A percentile compares a stretch with the other conserved stretches of the same genome.
Evolutionary conservation across 164 flowering plant species (phyloP).

Genomic region (Protea cynaroides): DNA sequence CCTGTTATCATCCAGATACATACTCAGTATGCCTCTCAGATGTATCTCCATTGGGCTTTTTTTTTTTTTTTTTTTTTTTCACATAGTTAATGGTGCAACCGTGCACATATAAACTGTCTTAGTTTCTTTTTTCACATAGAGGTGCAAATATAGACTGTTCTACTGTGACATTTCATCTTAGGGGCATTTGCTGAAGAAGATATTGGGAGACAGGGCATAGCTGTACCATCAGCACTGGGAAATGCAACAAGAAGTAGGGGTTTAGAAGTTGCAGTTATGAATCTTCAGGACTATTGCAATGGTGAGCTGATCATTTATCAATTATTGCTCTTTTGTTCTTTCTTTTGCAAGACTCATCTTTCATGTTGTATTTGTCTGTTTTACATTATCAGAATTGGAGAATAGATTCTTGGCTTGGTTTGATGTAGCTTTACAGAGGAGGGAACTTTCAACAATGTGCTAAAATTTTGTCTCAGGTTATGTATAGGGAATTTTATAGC

Average conservation of each 20-base stretch:
- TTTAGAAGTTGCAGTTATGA: constrained; percentile 96
- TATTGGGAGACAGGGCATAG: constrained; percentile 79
- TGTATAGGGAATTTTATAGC: not conserved
- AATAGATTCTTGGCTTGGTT: constrained; percentile 88
- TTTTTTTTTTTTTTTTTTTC: too few species aligned
- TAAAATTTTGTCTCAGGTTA: constrained; percentile 91
- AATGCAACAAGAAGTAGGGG: constrained; percentile 95
- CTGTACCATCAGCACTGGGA: constrained; percentile 50
- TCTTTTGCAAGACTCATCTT: not conserved
- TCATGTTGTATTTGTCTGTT: not conserved
- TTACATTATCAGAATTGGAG: constrained; percentile 65
- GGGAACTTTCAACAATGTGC: constrained; percentile 96
- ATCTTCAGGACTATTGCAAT: constrained; percentile 98
- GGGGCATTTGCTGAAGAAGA: constrained; percentile 99
- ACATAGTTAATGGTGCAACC: too few species aligned
- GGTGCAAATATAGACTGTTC: not conserved
- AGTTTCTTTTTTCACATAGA: not conserved
- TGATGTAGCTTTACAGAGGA: constrained; percentile 93
- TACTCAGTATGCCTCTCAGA: too few species aligned
- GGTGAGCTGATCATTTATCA: constrained; percentile 36
- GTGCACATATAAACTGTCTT: too few species aligned
- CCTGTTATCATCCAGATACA: too few species aligned
- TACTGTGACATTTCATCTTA: constrained; percentile 15
- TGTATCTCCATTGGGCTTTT: too few species aligned
- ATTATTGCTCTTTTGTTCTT: not conserved